Evolutionary conservation across 331 rosid species (phyloP).

Genomic region (Stylosanthes scabra): DNA sequence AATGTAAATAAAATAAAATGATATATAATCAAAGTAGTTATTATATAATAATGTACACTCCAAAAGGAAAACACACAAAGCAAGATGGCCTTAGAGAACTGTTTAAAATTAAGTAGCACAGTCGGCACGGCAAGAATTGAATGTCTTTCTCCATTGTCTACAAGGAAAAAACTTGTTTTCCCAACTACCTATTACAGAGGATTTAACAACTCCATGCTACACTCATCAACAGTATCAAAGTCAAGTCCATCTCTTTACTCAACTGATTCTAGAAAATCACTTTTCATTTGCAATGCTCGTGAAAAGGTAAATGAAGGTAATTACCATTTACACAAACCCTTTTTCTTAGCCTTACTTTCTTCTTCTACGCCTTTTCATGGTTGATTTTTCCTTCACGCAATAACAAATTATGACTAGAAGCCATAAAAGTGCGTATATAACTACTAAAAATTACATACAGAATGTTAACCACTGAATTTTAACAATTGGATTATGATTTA

Average conservation of each 20-base stretch:
- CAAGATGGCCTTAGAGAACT: conserved; percentile 77
- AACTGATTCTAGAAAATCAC: conserved; percentile 43
- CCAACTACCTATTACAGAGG: conserved; percentile 38
- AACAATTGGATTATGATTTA: too few relatives aligned
- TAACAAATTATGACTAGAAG: too few relatives aligned
- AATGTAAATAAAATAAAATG: too few relatives aligned
- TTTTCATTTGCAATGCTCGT: conserved; percentile 79
- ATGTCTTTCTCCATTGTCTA: conserved; percentile 56
- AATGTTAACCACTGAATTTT: too few relatives aligned
- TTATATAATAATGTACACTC: not conserved
- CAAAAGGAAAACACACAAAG: conserved; percentile 4
- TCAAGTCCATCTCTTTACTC: conserved; percentile 45
- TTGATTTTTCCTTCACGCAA: too few relatives aligned
- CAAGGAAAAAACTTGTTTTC: conserved; percentile 55
- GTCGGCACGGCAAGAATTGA: conserved; percentile 58
- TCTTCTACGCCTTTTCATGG: not conserved
- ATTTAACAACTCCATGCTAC: conserved; percentile 49
- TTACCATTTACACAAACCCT: conserved; percentile 7
- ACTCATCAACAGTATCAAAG: conserved; percentile 37
- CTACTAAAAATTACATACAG: too few relatives aligned
- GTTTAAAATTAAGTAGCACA: conserved; percentile 65
- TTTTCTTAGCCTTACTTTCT: not conserved
- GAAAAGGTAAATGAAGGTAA: conserved; percentile 79
- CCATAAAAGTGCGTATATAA: not conserved
- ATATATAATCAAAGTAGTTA: too few relatives aligned